Conservation (phyloP, 441 rosid genomes). For the Sinapis alba region DNA sequence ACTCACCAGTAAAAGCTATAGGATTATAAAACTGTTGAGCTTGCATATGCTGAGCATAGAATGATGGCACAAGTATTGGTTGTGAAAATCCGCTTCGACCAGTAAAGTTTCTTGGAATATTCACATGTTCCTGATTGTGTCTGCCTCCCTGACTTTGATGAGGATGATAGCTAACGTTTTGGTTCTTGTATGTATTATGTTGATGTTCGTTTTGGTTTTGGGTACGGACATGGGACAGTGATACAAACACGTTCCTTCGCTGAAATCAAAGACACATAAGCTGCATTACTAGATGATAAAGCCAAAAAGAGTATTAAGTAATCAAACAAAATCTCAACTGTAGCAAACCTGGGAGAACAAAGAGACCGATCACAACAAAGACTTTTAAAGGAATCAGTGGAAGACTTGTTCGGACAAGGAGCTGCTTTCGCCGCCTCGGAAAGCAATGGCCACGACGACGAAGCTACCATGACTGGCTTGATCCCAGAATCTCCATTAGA, state of each 20-base stretch:
- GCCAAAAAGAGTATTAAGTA: neutral
- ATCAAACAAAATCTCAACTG: neutral
- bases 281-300: neutral
- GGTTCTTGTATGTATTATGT: slow-evolving; percentile 2
- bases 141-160: slow-evolving; percentile 45
- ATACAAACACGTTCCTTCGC: slow-evolving; percentile 13
- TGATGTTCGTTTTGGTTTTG: slow-evolving; percentile 5
- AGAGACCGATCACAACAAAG: slow-evolving; percentile 36
- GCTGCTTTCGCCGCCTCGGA: slow-evolving; percentile 53
- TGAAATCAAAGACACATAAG: slow-evolving; percentile 40
- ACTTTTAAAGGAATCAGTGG: slow-evolving; percentile 55
- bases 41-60: neutral
- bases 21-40: neutral
- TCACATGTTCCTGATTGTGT: slow-evolving; percentile 56
- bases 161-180: neutral
- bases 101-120: slow-evolving; percentile 54
- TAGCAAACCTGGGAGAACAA: slow-evolving; percentile 39
- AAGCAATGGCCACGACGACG: slow-evolving; percentile 64
- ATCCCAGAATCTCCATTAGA: slow-evolving; percentile 51
- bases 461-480: slow-evolving; percentile 57
- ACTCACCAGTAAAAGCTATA: neutral
- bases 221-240: neutral
- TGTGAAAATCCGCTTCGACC: slow-evolving; percentile 24
- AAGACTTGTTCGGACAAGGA: slow-evolving; percentile 40
- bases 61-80: slow-evolving; percentile 7